Evolutionary conservation across 148 eudicot genomes (phyloP).

Genomic region (Pouteria glomerata): DNA sequence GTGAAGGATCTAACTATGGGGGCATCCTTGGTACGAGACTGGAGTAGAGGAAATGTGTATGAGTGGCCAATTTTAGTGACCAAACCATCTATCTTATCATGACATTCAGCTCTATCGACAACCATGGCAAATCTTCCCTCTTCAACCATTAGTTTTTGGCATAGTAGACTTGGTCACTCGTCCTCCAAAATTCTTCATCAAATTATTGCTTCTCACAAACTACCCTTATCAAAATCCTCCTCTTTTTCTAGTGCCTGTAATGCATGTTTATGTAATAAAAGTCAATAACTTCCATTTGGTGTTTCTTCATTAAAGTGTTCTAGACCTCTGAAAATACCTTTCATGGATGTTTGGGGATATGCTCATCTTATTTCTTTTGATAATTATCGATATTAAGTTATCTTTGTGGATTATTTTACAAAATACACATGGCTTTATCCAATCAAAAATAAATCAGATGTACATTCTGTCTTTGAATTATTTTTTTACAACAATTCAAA

Average conservation of each 20-base stretch:
- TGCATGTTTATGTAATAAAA: not conserved
- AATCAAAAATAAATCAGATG: not conserved
- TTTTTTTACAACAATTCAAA: not conserved
- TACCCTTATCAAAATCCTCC: not conserved
- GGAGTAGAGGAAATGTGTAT: not conserved
- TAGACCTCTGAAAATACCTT: not conserved
- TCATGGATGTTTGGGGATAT: not conserved
- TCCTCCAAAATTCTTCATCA: not conserved
- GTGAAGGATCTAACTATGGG: not conserved
- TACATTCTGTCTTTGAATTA: not conserved
- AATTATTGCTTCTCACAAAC: not conserved
- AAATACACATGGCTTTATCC: slow-evolving; percentile 2
- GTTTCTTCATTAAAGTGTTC: not conserved
- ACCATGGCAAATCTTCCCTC: too few species aligned
- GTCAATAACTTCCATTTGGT: not conserved
- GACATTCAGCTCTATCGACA: too few species aligned
- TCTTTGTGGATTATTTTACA: not conserved
- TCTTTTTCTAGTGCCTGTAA: not conserved
- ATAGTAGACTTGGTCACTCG: not conserved
- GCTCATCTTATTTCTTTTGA: not conserved
- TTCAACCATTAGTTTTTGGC: not conserved
- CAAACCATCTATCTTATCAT: too few species aligned
- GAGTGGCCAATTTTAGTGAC: not conserved
- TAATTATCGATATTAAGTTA: not conserved
- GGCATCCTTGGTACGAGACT: not conserved